Evolutionary conservation across 306 rosid genomes (phyloP), one percentile per base, ranked within the genome.

Genomic region (Cucurbita ficifolia): DNA sequence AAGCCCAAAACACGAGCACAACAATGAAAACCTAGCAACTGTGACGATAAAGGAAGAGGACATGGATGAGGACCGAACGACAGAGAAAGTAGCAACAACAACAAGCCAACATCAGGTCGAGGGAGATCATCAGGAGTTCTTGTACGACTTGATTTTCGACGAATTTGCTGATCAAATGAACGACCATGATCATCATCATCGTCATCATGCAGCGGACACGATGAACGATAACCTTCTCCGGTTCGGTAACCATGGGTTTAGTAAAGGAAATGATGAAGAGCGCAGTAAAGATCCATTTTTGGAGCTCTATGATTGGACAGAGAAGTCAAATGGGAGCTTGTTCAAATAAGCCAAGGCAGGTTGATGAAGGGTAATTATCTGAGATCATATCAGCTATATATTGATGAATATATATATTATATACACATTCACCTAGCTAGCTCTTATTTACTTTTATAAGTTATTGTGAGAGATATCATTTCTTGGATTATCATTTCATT

Each of bases 121-220:
- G 76, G 76, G 78, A 74, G 88, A 84, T 69, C 86, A 80, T 43
- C 72, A 75, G 7, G 90, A 86, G 78, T 83, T 78, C 73, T 82
- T 75, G 42, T 42, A 82, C 40, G 86, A 82, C 53, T 85, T 92
- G 49, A 72, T 90, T 76, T 92, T 92, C 70, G 88, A 92, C 3
- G 98, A 84, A 8, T 86, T 92, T 72, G 91, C 79, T 10, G 92
- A 89, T 33, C 67, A 60, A 78, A 81, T 92, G 54, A 83, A 83
- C 70, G 91, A 85, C 76, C 92, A 84, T 78, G 33, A 63, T 1
- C 14, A 39, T 22, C 16, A 10, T 35, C 3, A 8, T 8, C 12
- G 4, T 60, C 43, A 36, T 61, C 22, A 36, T 61, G 5, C 21
- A 18, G 9, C 51, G 22, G 51, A 40, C 35, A 50, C 50, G 22